Conservation (phyloP, 2,329 filamentous ascomycete genomes). For the Sclerotinia glacialis region DNA sequence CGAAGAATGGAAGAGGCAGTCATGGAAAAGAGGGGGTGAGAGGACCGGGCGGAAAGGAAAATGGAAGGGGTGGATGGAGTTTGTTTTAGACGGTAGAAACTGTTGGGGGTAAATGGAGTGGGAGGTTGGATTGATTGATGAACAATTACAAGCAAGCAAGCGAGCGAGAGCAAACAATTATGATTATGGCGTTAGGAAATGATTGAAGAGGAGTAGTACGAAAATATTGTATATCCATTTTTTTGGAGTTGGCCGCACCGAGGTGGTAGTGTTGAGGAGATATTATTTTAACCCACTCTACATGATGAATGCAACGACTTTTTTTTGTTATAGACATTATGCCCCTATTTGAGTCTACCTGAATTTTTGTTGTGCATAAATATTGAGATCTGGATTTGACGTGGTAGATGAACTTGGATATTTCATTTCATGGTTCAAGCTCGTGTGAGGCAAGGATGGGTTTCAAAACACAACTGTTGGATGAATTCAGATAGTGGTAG, state of each 20-base stretch:
- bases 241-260: background rate
- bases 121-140: conserved; percentile 5
- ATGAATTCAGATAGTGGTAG: background rate
- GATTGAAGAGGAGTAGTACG: conserved; percentile 14
- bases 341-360: too few species aligned
- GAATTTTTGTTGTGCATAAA: too few species aligned
- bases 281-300: conserved; percentile 1
- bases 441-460: too few species aligned
- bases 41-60: conserved; percentile 21
- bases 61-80: conserved; percentile 19
- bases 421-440: too few species aligned
- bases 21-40: conserved; percentile 22
- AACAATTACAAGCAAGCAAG: conserved; percentile 4
- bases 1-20: conserved; percentile 16
- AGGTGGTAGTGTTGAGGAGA: background rate
- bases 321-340: background rate
- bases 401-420: too few species aligned
- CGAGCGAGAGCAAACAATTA: conserved; percentile 1
- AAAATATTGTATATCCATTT: conserved; percentile 11
- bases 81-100: conserved; percentile 15
- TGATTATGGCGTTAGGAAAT: conserved; percentile 5
- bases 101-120: background rate
- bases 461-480: background rate
- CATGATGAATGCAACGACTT: conserved; percentile 19
- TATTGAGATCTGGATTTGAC: too few species aligned